Evolutionary conservation across 2,329 filamentous ascomycete species (phyloP), one percentile per base, ranked within the genome.

Genomic region (Cryoendolithus antarcticus): DNA sequence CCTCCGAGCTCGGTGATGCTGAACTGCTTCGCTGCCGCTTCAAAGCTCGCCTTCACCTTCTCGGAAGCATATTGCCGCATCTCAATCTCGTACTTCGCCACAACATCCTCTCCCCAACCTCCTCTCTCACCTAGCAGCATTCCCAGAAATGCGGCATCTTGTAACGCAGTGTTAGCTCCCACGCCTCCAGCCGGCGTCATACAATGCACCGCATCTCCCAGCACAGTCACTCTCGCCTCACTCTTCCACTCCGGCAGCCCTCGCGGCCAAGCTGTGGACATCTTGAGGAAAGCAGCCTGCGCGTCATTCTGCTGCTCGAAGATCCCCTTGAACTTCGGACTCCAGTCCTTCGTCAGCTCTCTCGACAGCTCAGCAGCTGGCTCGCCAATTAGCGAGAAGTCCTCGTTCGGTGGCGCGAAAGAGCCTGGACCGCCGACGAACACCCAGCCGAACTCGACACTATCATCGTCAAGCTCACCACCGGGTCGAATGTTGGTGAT

Each of bases 211-310:
- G 73, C 72, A 47, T 77, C 73, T 1, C 74, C 74, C 39, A 77
- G 71, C 1, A 75, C 62, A 0, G 73, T 76, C 7, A 76, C 72
- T 0, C 74, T 64, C 0, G 69, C 65, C 38, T 75, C 67, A 33
- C 74, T 78, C 6, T 59, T 48, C 76, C 76, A 80, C 33, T 70
- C 63, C 0, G 76, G 75, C 0, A 80, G 72, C 1, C 75, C 74
- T 1, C 62, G 62, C 0, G 75, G 75, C 0, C 65, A 69, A 0
- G 74, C 77, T 46, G 73, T 79, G 2, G 75, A 78, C 35, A 80
- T 78, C 48, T 77, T 80, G 73, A 74, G 79, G 46, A 80, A 80
- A 0, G 76, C 75, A 0, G 75, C 71, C 45, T 80, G 72, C 0
- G 56, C 45, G 40, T 68, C 70, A 4, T 61, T 53, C 71, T 78